phyloP scores from a whole-genome alignment of 371 early-diverging fungal genomes.

The Circinella umbellata region DNA sequence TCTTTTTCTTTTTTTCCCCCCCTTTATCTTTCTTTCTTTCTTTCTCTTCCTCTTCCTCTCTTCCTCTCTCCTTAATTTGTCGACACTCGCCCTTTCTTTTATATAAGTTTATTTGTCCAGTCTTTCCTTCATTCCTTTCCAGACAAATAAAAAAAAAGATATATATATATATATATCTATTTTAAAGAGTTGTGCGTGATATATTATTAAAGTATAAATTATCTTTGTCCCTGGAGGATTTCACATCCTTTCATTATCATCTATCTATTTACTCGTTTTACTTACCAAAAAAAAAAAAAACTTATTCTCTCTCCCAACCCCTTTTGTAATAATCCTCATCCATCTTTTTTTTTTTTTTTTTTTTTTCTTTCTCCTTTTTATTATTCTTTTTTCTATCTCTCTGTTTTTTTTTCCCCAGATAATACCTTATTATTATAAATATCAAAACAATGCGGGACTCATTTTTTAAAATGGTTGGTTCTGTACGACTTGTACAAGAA shows the following conservation, averaged over 20 bases:
- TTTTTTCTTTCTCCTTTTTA: neutral
- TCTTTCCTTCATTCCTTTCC: conserved; percentile 18
- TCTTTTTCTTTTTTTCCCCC: conserved; percentile 2
- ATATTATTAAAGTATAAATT: neutral
- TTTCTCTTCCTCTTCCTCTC: neutral
- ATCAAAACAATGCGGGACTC: conserved; percentile 28
- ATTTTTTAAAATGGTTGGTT: conserved; percentile 48
- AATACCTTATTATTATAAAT: neutral
- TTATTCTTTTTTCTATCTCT: neutral
- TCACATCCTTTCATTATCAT: neutral
- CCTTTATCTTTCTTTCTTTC: conserved; percentile 14
- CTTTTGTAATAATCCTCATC: neutral
- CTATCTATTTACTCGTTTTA: neutral
- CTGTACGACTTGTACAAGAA: conserved; percentile 54
- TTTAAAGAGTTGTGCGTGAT: too few species aligned
- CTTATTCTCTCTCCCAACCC: neutral
- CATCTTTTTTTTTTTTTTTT: neutral
- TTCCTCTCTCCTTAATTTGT: conserved; percentile 9
- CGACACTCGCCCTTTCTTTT: conserved; percentile 1
- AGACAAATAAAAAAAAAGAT: conserved; percentile 8
- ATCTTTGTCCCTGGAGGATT: neutral
- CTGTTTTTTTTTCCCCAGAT: neutral
- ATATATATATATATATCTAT: too few species aligned
- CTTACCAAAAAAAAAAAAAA: neutral
- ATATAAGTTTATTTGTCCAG: conserved; percentile 14